Evolutionary conservation across 768 basidiomycete species (phyloP).

Genomic region (Lactifluus volemus): DNA sequence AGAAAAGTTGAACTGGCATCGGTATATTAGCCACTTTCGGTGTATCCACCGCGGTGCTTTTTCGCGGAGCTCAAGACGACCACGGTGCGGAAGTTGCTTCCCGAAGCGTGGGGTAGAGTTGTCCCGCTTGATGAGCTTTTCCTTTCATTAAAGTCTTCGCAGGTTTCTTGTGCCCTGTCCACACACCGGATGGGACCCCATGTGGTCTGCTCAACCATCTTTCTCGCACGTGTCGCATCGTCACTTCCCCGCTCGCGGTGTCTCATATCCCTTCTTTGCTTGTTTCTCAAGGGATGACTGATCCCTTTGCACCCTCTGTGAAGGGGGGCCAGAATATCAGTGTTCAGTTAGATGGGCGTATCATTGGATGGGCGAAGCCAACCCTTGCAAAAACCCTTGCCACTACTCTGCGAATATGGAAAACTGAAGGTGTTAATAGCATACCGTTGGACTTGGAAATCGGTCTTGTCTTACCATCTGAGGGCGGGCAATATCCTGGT

Average conservation of each 20-base stretch:
- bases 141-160: slow-evolving; percentile 7
- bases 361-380: slow-evolving; percentile 89
- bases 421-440: slow-evolving; percentile 76
- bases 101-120: slow-evolving; percentile 89
- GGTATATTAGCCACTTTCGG: slow-evolving; percentile 97
- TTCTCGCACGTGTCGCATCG: slow-evolving; percentile 85
- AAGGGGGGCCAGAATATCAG: slow-evolving; percentile 77
- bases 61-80: slow-evolving; percentile 99
- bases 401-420: slow-evolving; percentile 83
- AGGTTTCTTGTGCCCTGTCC: slow-evolving; percentile 98
- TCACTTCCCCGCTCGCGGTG: slow-evolving; percentile 67
- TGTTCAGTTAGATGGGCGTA: slow-evolving; percentile 90
- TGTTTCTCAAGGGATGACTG: slow-evolving; percentile 88
- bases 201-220: slow-evolving; percentile 98
- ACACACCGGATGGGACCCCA: slow-evolving; percentile 96
- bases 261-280: slow-evolving; percentile 78
- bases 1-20: slow-evolving; percentile 97
- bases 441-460: slow-evolving; percentile 94
- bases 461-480: slow-evolving; percentile 73
- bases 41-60: slow-evolving; percentile 99
- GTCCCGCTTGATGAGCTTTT: slow-evolving; percentile 3
- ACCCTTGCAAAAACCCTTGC: slow-evolving; percentile 70
- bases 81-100: slow-evolving; percentile 89
- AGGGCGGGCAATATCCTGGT: slow-evolving; percentile 95
- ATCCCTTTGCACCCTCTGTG: slow-evolving; percentile 68